Base-by-base conservation (phyloP, 257 asterid species). In the Solanum lycopersicoides region DNA sequence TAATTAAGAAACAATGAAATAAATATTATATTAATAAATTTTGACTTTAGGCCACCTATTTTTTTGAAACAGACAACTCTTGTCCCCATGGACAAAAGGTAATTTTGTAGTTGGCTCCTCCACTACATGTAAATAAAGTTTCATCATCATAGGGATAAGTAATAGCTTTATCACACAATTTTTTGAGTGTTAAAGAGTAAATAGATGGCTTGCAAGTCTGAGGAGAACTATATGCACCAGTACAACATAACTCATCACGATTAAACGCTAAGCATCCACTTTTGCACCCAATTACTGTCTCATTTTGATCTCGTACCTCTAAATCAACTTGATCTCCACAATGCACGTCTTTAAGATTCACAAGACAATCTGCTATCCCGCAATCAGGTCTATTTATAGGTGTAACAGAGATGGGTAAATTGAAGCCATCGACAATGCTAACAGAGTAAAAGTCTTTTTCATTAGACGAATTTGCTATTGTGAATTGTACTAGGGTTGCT, bases 361-460 rank as follows among this genome's bases (percentile, higher is more conserved):
- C 88, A 3, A 90, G 88, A 25, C 95, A 94, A 14, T 83, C 50
- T 4, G 89, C 86, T 4, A 89, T 2, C 0, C 76, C 82, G 11
- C 93, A 90, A 1, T 59, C 77, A 5, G 14, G 23, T n/a, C 86
- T 68, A 15, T 84, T 60, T 9, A 20, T 63, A 12, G 93, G 91
- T 1, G n/a, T 14, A 28, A 92, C 86, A 32, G 86, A 84, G 0
- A 94, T 83, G 0, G 95, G 95, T 1, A 91, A 73, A 82, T 94
- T 94, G 88, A 92, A 94, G 0, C 95, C 95, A 37, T 94, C 95
- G 4, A 92, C 94, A 3, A 90, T 89, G 42, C 94, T 93, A 9
- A 94, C 50, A 9, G 93, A 94, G 44, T 88, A 94, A 75, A 89
- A 94, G 50, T 93, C 95, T 6, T 56, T 79, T 12, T 45, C 83